Conservation (phyloP, 257 asterid species). For the Euphrasia confusa region DNA sequence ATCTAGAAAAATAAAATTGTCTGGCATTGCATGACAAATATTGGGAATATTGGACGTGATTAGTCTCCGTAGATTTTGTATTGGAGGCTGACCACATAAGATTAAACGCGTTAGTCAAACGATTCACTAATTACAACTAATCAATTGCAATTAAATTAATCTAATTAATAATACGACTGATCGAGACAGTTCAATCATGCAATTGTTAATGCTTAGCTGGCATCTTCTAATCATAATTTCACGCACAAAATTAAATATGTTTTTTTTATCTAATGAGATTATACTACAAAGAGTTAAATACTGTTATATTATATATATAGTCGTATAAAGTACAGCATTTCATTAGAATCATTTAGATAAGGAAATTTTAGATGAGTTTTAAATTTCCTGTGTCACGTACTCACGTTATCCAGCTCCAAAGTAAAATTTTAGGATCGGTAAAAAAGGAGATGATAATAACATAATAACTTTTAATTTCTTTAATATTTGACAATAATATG, state of each 20-base stretch:
- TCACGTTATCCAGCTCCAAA: no score
- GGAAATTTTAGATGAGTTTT: no score
- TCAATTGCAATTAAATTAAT: slow-evolving; percentile 9
- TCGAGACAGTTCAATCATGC: slow-evolving; percentile 23
- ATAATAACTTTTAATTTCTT: no score
- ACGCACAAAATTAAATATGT: slow-evolving; percentile 1
- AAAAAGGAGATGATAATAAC: no score
- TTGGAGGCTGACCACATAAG: slow-evolving; percentile 21
- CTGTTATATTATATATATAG: no score
- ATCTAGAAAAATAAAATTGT: neutral
- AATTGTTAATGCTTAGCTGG: slow-evolving; percentile 19
- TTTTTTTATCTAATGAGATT: no score
- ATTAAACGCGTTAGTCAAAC: slow-evolving; percentile 9
- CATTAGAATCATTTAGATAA: no score
- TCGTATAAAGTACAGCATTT: no score
- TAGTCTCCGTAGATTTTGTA: neutral
- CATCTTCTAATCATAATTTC: neutral
- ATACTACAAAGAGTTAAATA: no score
- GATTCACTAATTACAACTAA: neutral
- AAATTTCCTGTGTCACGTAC: no score
- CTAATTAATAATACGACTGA: slow-evolving; percentile 19
- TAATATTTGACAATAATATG: no score
- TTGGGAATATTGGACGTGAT: slow-evolving; percentile 11
- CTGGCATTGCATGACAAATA: neutral
- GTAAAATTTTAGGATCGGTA: no score